Conservation (phyloP, 2,329 filamentous ascomycete species). For the Curvularia sp. region DNA sequence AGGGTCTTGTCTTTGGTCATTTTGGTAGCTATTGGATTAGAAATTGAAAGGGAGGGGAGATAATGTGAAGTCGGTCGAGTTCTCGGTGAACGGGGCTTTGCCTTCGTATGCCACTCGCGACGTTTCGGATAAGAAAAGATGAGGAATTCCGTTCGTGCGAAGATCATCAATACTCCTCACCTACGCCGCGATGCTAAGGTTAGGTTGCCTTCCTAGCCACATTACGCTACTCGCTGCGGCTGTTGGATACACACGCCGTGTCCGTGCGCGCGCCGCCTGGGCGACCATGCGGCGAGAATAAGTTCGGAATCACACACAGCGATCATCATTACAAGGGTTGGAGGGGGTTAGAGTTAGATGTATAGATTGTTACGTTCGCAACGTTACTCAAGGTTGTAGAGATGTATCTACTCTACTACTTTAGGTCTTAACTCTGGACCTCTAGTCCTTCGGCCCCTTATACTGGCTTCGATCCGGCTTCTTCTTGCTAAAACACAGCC, state of each 20-base stretch:
- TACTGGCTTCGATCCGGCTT: constrained; percentile 16
- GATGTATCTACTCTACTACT: constrained; percentile 4
- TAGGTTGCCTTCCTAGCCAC: too few species aligned
- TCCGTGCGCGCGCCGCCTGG: background rate
- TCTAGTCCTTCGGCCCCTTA: constrained; percentile 1
- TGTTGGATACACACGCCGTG: background rate
- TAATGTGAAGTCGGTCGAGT: too few species aligned
- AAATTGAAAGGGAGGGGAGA: too few species aligned
- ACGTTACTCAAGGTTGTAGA: constrained; percentile 1
- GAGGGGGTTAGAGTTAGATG: background rate
- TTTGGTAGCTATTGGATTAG: too few species aligned
- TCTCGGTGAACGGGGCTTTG: too few species aligned
- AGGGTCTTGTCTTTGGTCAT: too few species aligned
- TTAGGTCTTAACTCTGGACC: background rate
- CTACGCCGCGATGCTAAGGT: too few species aligned
- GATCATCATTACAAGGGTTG: background rate
- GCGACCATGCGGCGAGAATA: background rate
- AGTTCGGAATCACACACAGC: background rate
- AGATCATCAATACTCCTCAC: too few species aligned
- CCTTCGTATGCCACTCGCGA: too few species aligned
- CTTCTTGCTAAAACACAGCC: background rate
- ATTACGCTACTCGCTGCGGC: too few species aligned
- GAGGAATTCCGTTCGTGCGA: too few species aligned
- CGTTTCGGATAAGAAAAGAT: too few species aligned
- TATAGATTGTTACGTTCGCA: constrained; percentile 3